phyloP scores from a whole-genome alignment of 225 moss, liverwort and hornwort genomes.

The Antitrichia curtipendula region DNA sequence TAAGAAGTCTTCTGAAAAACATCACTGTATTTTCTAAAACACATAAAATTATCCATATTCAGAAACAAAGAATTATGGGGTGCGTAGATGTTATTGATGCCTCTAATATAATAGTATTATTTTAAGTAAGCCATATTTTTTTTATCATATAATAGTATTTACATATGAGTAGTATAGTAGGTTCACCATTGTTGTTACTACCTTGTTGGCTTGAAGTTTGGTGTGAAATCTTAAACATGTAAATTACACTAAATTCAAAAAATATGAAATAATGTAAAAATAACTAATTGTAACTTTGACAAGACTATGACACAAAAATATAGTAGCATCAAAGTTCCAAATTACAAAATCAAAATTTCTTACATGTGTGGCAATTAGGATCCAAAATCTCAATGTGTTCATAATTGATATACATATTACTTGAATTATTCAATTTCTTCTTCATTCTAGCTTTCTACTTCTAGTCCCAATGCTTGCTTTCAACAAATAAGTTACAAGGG shows the following conservation, averaged over 20 bases:
- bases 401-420: neutral
- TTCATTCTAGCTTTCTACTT: neutral
- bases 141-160: neutral
- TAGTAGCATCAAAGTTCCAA: neutral
- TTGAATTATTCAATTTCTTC: neutral
- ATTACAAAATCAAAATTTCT: too few species aligned
- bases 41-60: neutral
- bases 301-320: neutral
- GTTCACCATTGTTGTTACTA: too few species aligned
- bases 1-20: accelerated
- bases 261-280: neutral
- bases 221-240: too few species aligned
- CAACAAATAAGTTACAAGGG: neutral
- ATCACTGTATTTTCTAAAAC: too few species aligned
- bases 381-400: neutral
- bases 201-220: neutral
- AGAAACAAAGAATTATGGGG: accelerated
- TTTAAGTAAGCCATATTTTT: neutral
- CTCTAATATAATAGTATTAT: neutral
- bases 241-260: neutral
- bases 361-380: neutral
- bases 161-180: neutral
- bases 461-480: neutral
- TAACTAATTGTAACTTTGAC: too few species aligned
- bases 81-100: neutral